Evolutionary conservation across 1,284 basidiomycete species (phyloP), one percentile per base, ranked within the genome.

Genomic region (Ustanciosporium gigantosporum): DNA sequence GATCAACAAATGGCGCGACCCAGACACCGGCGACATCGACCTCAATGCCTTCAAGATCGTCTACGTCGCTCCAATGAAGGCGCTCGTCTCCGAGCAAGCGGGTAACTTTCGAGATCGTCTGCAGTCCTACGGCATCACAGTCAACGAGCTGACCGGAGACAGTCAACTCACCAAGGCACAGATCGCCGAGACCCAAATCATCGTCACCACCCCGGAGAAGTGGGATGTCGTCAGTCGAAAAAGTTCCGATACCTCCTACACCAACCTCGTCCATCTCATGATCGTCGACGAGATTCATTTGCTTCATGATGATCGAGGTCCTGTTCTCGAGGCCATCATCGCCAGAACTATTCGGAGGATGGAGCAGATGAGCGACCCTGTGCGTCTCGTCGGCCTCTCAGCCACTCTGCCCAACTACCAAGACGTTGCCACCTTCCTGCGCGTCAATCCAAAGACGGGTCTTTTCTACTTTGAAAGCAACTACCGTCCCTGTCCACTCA

Each of bases 251-350:
- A 93, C 91, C 16, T 90, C 88, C 61, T 98, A 97, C 80, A 97
- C 93, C 46, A 98, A 96, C 76, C 86, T 98, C 41, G 94, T 98
- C 14, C 86, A 92, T 15, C 85, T 98, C 45, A 86, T 98, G 80
- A 97, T 99, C 78, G 90, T 99, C 66, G 95, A 98, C 78, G 95
- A 98, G 78, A 98, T 99, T 73, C 95, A 98, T 77, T 80, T 99
- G 41, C 82, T 98, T 17, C 95, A 98, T 78, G 95, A 99, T 74
- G 95, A 98, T 74, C 92, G 94, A 75, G 95, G 95, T 25, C 95
- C 95, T 0, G 95, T 99, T 2, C 81, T 99, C 35, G 95, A 98
- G 81, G 87, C 88, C 46, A 87, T 98, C 67, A 83, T 98, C 31
- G 87, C 94, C 0, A 83, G 95, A 45, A 92, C 94, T 1, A 91